A percentile compares a stretch with the other conserved stretches of the same genome.
phyloP scores from a whole-genome alignment of 257 asterid genomes.

The Solanum piurae region DNA sequence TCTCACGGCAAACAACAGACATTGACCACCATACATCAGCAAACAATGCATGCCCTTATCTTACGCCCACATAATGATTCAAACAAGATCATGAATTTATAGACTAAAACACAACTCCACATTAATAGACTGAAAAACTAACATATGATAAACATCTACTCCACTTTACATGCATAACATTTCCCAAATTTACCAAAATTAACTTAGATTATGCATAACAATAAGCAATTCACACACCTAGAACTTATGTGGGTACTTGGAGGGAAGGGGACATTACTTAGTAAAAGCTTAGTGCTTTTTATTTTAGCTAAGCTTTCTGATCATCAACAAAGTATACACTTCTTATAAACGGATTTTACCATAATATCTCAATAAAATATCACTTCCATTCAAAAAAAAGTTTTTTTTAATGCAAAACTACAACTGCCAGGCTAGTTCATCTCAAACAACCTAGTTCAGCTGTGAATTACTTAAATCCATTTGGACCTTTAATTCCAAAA shows the following conservation, averaged over 20 bases:
- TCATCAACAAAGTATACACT: background rate
- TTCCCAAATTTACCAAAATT: background rate
- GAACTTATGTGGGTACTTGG: background rate
- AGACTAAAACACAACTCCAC: background rate
- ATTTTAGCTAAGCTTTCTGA: background rate
- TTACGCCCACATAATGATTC: background rate
- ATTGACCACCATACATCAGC: background rate
- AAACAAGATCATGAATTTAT: background rate
- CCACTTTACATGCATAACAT: background rate
- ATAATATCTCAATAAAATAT: background rate
- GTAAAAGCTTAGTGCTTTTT: background rate
- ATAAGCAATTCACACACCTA: background rate
- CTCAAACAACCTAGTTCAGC: background rate
- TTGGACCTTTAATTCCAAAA: background rate
- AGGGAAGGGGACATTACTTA: background rate
- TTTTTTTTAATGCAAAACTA: background rate
- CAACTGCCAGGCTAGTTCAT: background rate
- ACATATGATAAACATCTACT: background rate
- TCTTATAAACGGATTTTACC: background rate
- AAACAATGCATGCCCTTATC: background rate
- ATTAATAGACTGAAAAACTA: background rate
- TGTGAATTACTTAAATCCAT: background rate
- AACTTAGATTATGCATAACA: background rate
- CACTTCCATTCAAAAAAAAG: background rate
- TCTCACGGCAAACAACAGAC: background rate